phyloP scores from a whole-genome alignment of 1,284 basidiomycete species.

The Trichosporon faecale region DNA sequence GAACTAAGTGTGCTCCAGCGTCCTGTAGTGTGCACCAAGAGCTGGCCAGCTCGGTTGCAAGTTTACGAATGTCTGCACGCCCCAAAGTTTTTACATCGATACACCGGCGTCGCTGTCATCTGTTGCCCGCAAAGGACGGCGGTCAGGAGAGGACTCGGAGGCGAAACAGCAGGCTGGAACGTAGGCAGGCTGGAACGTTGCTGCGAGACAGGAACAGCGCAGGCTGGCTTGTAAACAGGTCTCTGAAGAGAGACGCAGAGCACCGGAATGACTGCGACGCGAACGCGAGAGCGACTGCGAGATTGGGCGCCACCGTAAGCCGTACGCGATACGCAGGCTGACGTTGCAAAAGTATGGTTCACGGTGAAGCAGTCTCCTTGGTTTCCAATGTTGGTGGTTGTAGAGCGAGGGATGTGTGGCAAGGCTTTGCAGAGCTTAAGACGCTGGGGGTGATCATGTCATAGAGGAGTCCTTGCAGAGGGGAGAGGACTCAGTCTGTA shows the following conservation, averaged over 20 bases:
- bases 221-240: background rate
- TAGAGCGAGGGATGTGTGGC: background rate
- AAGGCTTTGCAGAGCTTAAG: background rate
- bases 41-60: too few relatives aligned
- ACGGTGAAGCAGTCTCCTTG: slow-evolving; percentile 5
- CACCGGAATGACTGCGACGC: background rate
- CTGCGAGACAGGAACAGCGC: background rate
- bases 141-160: background rate
- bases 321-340: background rate
- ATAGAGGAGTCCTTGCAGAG: background rate
- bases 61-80: too few relatives aligned
- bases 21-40: too few relatives aligned
- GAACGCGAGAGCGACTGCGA: background rate
- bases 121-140: background rate
- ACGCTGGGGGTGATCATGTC: background rate
- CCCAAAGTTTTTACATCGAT: background rate
- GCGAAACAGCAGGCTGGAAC: background rate
- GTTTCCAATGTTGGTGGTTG: background rate
- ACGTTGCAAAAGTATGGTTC: too few relatives aligned
- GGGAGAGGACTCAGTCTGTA: background rate
- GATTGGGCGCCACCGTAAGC: too few relatives aligned
- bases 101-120: background rate
- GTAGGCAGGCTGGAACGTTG: too few relatives aligned
- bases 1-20: too few relatives aligned
- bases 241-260: background rate